These are phyloP conservation scores for Cutaneotrichosporon sp. DNA, from an alignment of 1,284 basidiomycete genomes.

Conservation along the genomic window DNA sequence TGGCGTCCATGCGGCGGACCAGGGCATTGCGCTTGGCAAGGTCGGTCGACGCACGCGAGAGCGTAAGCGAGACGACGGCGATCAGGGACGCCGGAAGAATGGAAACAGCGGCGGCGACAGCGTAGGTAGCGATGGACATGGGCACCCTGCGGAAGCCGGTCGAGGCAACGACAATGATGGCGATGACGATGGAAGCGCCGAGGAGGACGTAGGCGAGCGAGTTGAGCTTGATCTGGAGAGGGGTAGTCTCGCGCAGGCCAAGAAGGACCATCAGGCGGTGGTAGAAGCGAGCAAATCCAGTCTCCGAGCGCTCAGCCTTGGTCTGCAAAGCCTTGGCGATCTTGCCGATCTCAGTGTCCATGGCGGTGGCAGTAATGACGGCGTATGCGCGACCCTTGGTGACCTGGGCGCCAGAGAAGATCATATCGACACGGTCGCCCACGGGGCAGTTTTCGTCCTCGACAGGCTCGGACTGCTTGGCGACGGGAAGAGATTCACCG, in stretches of 20 bases:
- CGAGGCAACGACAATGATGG: conserved; percentile 58
- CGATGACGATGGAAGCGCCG: conserved; percentile 55
- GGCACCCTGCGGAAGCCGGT: conserved; percentile 52
- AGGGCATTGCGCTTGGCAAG: conserved; percentile 52
- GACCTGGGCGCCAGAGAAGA: conserved; percentile 58
- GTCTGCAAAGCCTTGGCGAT: conserved; percentile 54
- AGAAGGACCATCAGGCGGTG: conserved; percentile 46
- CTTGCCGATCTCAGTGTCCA: conserved; percentile 62
- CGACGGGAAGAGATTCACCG: conserved; percentile 63
- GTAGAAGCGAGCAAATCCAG: conserved; percentile 42
- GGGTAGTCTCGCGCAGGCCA: conserved; percentile 54
- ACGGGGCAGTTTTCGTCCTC: conserved; percentile 51
- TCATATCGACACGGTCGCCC: conserved; percentile 49
- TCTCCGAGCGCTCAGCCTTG: conserved; percentile 42
- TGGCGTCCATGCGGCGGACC: conserved; percentile 51
- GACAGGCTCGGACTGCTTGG: conserved; percentile 53
- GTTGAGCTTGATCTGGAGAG: conserved; percentile 59
- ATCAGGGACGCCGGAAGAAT: conserved; percentile 54
- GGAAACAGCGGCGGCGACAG: conserved; percentile 53
- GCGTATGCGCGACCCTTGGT: conserved; percentile 62
- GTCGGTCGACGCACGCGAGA: conserved; percentile 47
- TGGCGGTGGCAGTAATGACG: conserved; percentile 59
- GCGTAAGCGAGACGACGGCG: conserved; percentile 48
- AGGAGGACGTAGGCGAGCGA: conserved; percentile 60
- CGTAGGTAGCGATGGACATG: conserved; percentile 48